These are phyloP conservation scores for Lactarius trivialis DNA, from an alignment of 768 basidiomycete genomes.

Conservation along the genomic window DNA sequence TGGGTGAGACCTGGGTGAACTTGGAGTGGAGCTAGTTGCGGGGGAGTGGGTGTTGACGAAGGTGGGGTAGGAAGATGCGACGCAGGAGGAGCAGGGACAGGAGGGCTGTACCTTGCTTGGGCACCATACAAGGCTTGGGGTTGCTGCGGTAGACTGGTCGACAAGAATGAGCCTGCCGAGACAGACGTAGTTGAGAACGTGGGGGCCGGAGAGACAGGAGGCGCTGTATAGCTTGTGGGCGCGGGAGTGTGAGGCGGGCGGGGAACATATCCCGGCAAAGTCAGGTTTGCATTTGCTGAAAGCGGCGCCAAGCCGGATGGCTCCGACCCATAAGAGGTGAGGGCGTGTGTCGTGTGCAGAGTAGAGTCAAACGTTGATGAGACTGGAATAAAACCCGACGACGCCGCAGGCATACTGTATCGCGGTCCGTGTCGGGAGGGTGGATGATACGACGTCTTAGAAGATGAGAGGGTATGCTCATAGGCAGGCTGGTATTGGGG, in stretches of 20 bases:
- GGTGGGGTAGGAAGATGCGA: constrained; percentile 23
- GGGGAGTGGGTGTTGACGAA: constrained; percentile 31
- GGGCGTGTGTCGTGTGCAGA: not conserved
- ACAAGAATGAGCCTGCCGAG: constrained; percentile 7
- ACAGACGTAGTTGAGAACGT: constrained; percentile 1
- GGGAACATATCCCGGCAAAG: constrained; percentile 25
- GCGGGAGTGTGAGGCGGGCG: constrained; percentile 22
- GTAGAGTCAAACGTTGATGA: constrained; percentile 26
- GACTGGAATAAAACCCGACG: constrained; percentile 65
- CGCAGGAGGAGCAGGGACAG: constrained; percentile 24
- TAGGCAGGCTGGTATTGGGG: constrained; percentile 41
- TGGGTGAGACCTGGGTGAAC: constrained; percentile 3
- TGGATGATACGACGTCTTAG: constrained; percentile 33
- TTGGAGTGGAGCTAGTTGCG: constrained; percentile 31
- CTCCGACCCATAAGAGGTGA: constrained; percentile 21
- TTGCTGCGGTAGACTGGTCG: constrained; percentile 8
- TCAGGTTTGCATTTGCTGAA: constrained; percentile 25
- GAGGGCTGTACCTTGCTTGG: constrained; percentile 14
- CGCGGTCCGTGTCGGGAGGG: constrained; percentile 45
- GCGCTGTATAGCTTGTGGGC: constrained; percentile 2
- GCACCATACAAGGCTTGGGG: constrained; percentile 6
- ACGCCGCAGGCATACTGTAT: constrained; percentile 57
- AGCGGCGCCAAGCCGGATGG: constrained; percentile 20
- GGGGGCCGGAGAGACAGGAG: constrained; percentile 21
- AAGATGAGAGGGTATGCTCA: constrained; percentile 35